phyloP scores from a whole-genome alignment of 2,329 filamentous ascomycete species.

The Immersiporthe knoxdaviesiana region DNA sequence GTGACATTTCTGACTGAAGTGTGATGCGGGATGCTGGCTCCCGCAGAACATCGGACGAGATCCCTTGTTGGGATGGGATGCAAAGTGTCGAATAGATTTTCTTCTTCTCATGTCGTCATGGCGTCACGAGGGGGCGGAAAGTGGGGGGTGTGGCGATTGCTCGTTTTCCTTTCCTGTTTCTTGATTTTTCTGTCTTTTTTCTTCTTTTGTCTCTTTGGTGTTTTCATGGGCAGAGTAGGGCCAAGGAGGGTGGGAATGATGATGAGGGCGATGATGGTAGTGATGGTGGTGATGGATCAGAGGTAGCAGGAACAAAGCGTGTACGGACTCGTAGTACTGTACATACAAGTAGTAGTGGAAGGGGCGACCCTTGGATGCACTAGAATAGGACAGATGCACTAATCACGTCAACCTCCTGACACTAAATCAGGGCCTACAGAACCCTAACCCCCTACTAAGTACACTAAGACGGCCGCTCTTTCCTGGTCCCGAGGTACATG shows the following conservation, averaged over 20 bases:
- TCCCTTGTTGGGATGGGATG: constrained; percentile 1
- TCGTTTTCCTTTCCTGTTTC: too few species aligned
- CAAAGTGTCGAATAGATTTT: constrained; percentile 5
- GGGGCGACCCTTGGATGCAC: background rate
- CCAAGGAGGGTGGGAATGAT: background rate
- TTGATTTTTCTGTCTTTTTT: background rate
- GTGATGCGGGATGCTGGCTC: background rate
- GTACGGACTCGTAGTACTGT: background rate
- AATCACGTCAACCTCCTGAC: background rate
- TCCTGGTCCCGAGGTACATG: background rate
- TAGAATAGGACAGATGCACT: background rate
- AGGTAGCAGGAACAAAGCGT: background rate
- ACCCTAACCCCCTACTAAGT: background rate
- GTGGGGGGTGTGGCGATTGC: too few species aligned
- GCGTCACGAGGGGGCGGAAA: too few species aligned
- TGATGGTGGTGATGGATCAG: background rate
- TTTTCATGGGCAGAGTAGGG: background rate
- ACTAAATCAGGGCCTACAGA: background rate
- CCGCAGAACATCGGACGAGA: constrained; percentile 1
- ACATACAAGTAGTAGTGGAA: background rate
- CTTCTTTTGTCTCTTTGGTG: background rate
- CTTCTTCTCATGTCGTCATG: background rate
- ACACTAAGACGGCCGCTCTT: background rate
- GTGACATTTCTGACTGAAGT: background rate
- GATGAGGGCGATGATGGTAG: too few species aligned